Percentiles rank a stretch among this genome's conserved stretches.
These are phyloP conservation scores for Letharia lupina DNA, from an alignment of 495 filamentous ascomycete genomes.

Conservation along the genomic window DNA sequence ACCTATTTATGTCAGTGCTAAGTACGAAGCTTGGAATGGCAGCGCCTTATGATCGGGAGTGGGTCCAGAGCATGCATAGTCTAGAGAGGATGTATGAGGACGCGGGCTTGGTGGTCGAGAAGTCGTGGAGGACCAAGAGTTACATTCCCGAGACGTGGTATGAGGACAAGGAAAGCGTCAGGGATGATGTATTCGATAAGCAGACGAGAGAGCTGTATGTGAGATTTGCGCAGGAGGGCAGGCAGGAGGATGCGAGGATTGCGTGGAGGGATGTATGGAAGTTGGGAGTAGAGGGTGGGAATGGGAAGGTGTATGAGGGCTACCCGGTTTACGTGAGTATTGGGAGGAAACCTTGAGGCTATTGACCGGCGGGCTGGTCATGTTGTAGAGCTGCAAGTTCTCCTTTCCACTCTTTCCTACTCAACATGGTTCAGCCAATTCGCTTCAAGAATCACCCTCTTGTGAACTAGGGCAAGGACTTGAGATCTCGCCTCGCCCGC, in stretches of 20 bases:
- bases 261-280: background rate
- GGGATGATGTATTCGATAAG: background rate
- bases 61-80: background rate
- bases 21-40: background rate
- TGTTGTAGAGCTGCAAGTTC: background rate
- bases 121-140: slow-evolving; percentile 1
- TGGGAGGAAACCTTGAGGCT: background rate
- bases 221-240: background rate
- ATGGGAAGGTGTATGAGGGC: background rate
- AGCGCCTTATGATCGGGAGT: background rate
- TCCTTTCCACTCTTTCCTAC: background rate
- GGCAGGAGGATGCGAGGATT: background rate
- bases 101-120: background rate
- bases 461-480: too few relatives aligned
- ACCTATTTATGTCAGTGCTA: background rate
- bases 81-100: background rate
- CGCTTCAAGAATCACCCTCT: too few relatives aligned
- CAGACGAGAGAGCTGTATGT: background rate
- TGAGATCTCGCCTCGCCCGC: too few relatives aligned
- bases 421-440: too few relatives aligned
- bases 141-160: background rate
- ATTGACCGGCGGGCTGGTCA: background rate
- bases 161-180: background rate
- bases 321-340: background rate
- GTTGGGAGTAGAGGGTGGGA: background rate